Base-by-base conservation (phyloP, 75 land plant genomes). In the Pseudotsuga menziesii region DNA sequence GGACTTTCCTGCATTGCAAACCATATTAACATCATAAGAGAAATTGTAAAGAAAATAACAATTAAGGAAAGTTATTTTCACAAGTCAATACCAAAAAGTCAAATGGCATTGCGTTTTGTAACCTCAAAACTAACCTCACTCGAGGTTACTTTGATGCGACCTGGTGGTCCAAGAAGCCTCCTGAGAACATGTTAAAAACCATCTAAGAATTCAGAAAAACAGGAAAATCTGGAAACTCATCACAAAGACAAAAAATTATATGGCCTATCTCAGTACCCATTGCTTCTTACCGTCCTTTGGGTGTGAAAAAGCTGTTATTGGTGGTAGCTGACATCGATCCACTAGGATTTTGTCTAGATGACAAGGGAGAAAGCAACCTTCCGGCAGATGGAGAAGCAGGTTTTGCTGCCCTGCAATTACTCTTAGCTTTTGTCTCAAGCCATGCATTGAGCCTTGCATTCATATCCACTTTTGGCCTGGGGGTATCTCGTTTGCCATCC, bases 351-450 rank as follows among this genome's bases (percentile, higher is more conserved):
- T 56, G 58, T 23, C 20, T 55, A 5, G 57, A 55, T 39, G 72
- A 8, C 72, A 66, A 17, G 58, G 87, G 72, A 25, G 75, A 20
- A 39, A 83, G 82, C 22, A 83, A 76, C 56, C 66, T 88, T 48
- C 78, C 41, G 8, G 58, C 1, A 77, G 58, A 66, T 13, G 87
- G 90, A 64, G 93, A 85, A 79, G 56, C 56, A 75, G 59, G 44
- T 27, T 73, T 76, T 32, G 73, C 78, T 29, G 76, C 57, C 73
- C 80, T 86, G 52, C 80, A 88, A 80, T 82, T 85, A 12, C 81
- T 85, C 76, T 89, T 96, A n/a, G 92, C 87, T 80, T 91, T 96
- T 5, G 89, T 83, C 67, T 93, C 94, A 58, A 85, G 87, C 97
- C 97, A 96, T 19, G 89, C 89, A 55, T 73, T 83, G 23, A 93